These are phyloP conservation scores for Colletotrichum sojae DNA, from an alignment of 2,329 filamentous ascomycete genomes.

Conservation along the genomic window DNA sequence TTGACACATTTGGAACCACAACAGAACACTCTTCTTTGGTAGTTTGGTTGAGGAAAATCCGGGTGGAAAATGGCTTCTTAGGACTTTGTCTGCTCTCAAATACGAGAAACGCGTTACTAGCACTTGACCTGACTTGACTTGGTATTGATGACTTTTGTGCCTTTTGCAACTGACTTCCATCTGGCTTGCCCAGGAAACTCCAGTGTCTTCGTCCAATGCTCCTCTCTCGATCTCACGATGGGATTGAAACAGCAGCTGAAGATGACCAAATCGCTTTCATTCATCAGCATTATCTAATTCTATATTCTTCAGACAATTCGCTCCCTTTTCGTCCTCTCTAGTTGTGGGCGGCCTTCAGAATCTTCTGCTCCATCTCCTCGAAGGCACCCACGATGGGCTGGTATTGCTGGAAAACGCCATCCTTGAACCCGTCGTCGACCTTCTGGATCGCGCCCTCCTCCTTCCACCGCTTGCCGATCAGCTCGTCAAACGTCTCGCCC, in stretches of 20 bases:
- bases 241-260: background rate
- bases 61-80: conserved; percentile 17
- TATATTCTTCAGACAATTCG: background rate
- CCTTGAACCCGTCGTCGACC: conserved; percentile 85
- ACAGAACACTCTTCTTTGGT: conserved; percentile 11
- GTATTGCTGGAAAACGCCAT: conserved; percentile 83
- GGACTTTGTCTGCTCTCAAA: conserved; percentile 7
- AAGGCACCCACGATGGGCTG: conserved; percentile 83
- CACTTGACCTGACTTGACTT: background rate
- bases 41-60: conserved; percentile 25
- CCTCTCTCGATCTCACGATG: no score
- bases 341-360: conserved; percentile 64
- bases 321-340: conserved; percentile 27
- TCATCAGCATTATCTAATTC: conserved; percentile 15
- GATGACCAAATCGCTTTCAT: conserved; percentile 14
- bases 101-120: conserved; percentile 4
- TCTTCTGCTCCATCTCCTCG: conserved; percentile 78
- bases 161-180: background rate
- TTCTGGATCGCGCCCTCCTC: conserved; percentile 87
- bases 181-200: background rate
- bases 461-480: conserved; percentile 87
- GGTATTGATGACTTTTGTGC: background rate
- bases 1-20: conserved; percentile 4
- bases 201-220: no score
- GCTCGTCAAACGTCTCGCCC: conserved; percentile 86